These are phyloP conservation scores for Chlamydomonas schloesseri DNA, from an alignment of 139 green algal genomes.

Conservation along the genomic window DNA sequence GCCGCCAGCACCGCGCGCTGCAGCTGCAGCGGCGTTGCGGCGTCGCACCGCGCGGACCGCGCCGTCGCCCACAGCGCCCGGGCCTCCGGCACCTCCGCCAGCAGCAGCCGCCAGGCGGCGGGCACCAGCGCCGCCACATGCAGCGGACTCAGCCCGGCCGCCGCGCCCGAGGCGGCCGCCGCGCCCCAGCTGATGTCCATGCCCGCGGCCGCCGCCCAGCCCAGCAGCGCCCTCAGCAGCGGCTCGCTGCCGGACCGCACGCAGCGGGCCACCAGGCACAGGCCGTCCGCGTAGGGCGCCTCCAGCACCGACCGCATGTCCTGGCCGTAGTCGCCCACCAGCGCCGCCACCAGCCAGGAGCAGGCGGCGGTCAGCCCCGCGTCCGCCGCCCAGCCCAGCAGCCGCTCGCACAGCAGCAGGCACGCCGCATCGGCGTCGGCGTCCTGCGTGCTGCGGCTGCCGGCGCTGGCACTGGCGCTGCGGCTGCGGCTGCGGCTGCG, in stretches of 20 bases:
- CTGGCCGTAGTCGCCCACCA: conserved; percentile 21
- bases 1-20: background rate
- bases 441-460: too few relatives aligned
- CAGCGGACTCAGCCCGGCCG: too few relatives aligned
- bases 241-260: too few relatives aligned
- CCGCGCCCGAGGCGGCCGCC: too few relatives aligned
- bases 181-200: too few relatives aligned
- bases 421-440: too few relatives aligned
- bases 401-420: conserved; percentile 19
- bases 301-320: background rate
- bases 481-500: too few relatives aligned
- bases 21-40: conserved; percentile 6
- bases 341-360: background rate
- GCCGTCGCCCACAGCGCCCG: background rate
- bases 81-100: background rate
- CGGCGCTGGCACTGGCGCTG: too few relatives aligned
- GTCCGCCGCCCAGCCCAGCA: background rate
- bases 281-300: background rate
- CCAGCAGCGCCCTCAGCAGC: too few relatives aligned
- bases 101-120: background rate
- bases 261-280: background rate
- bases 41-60: background rate
- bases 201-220: too few relatives aligned
- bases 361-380: background rate
- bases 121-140: background rate